These are phyloP conservation scores for Verticillium longisporum DNA, from an alignment of 2,329 filamentous ascomycete genomes.

Conservation along the genomic window DNA sequence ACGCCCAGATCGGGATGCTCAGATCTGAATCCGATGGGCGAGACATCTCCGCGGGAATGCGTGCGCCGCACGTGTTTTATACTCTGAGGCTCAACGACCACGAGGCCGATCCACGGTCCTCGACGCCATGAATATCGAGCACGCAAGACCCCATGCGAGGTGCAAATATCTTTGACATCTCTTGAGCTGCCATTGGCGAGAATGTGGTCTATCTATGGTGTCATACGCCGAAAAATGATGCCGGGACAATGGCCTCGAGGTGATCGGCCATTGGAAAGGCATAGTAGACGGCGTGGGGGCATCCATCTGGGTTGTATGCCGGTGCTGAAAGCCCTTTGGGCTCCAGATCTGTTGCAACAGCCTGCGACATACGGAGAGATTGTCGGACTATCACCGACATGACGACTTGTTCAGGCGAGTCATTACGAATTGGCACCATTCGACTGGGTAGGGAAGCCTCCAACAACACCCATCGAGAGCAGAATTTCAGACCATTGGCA, in stretches of 20 bases:
- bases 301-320: neutral
- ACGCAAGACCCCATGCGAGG: neutral
- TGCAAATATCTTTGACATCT: neutral
- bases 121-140: neutral
- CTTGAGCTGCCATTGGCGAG: neutral
- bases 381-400: neutral
- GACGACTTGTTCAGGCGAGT: neutral
- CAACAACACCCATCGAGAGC: neutral
- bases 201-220: conserved; percentile 11
- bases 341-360: neutral
- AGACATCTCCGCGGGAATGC: neutral
- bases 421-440: neutral
- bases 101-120: neutral
- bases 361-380: neutral
- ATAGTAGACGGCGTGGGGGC: neutral
- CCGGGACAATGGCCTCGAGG: neutral
- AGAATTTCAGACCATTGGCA: neutral
- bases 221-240: conserved; percentile 8
- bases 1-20: neutral
- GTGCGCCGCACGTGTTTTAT: neutral
- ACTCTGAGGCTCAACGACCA: neutral
- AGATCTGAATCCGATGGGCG: neutral
- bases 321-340: neutral
- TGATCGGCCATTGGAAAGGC: neutral
- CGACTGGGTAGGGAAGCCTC: neutral